Conservation (phyloP, 2,329 filamentous ascomycete species). For the Neonectria neomacrospora region DNA sequence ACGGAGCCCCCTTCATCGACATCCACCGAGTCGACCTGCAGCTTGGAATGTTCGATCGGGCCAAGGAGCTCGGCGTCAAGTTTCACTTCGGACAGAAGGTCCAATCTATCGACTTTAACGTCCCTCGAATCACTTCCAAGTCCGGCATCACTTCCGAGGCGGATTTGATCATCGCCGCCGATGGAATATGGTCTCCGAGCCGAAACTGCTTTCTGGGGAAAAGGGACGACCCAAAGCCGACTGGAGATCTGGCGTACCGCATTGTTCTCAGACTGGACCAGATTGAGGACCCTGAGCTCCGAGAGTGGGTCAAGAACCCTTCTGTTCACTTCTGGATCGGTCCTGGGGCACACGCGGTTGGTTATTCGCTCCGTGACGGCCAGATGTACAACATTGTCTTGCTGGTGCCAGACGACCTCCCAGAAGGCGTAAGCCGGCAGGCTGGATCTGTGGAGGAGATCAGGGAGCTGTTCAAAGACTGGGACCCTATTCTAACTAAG, state of each 20-base stretch:
- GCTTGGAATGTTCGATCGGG: slow-evolving; percentile 61
- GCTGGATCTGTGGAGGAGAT: slow-evolving; percentile 69
- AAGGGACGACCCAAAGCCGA: slow-evolving; percentile 63
- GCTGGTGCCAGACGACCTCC: slow-evolving; percentile 71
- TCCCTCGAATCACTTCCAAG: slow-evolving; percentile 53
- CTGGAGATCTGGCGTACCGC: slow-evolving; percentile 73
- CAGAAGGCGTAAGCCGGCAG: slow-evolving; percentile 61
- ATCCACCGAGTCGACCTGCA: slow-evolving; percentile 73
- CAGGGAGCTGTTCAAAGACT: slow-evolving; percentile 66
- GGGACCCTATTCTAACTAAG: slow-evolving; percentile 68
- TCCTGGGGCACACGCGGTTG: slow-evolving; percentile 68
- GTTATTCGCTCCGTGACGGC: slow-evolving; percentile 69
- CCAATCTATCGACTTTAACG: slow-evolving; percentile 58
- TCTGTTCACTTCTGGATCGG: slow-evolving; percentile 72
- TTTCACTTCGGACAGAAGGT: slow-evolving; percentile 62
- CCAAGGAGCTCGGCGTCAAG: slow-evolving; percentile 62
- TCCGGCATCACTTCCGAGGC: slow-evolving; percentile 48
- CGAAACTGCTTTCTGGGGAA: slow-evolving; percentile 60
- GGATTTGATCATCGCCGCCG: slow-evolving; percentile 64
- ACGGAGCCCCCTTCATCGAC: slow-evolving; percentile 67
- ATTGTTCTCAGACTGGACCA: slow-evolving; percentile 66
- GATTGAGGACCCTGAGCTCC: slow-evolving; percentile 61
- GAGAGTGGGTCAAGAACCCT: slow-evolving; percentile 63
- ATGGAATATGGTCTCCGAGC: slow-evolving; percentile 71
- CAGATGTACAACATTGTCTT: slow-evolving; percentile 74